Conservation (phyloP, 2,329 filamentous ascomycete species). For the Pseudopyricularia cyperi region DNA sequence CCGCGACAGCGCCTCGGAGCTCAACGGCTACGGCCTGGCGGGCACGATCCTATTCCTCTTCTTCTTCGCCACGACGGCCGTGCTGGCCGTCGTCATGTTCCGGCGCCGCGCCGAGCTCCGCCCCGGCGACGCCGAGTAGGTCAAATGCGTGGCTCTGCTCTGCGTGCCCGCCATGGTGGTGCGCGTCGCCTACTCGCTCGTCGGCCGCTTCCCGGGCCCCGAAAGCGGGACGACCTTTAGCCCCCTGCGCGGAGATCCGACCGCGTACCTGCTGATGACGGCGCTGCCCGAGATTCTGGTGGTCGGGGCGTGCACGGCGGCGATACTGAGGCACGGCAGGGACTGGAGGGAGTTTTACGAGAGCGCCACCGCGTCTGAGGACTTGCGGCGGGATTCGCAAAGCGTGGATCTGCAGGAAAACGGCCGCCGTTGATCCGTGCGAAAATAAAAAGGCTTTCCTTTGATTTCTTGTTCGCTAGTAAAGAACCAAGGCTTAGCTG, state of each 20-base stretch:
- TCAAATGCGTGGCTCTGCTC: conserved; percentile 11
- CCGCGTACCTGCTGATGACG: conserved; percentile 16
- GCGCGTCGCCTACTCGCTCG: conserved; percentile 13
- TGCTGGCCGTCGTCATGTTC: conserved; percentile 7
- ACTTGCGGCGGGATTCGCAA: background rate
- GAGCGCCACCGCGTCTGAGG: background rate
- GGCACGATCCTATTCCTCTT: conserved; percentile 4
- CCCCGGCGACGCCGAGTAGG: conserved; percentile 13
- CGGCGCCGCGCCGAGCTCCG: conserved; percentile 3
- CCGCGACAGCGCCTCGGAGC: background rate
- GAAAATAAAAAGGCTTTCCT: background rate
- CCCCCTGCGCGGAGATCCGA: conserved; percentile 9
- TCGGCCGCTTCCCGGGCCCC: conserved; percentile 8
- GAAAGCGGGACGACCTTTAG: conserved; percentile 3
- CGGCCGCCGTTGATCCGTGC: background rate
- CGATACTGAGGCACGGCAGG: conserved; percentile 1
- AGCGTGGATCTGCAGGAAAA: background rate
- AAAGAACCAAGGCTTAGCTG: no score
- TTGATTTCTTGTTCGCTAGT: background rate
- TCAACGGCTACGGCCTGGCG: conserved; percentile 4
- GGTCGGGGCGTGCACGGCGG: conserved; percentile 8
- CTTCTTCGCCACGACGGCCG: conserved; percentile 4
- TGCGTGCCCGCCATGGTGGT: conserved; percentile 15
- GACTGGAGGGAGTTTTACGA: background rate
- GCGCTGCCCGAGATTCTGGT: conserved; percentile 17